These are phyloP conservation scores for Lactarius pseudohatsudake DNA, from an alignment of 768 basidiomycete species.

Conservation along the genomic window DNA sequence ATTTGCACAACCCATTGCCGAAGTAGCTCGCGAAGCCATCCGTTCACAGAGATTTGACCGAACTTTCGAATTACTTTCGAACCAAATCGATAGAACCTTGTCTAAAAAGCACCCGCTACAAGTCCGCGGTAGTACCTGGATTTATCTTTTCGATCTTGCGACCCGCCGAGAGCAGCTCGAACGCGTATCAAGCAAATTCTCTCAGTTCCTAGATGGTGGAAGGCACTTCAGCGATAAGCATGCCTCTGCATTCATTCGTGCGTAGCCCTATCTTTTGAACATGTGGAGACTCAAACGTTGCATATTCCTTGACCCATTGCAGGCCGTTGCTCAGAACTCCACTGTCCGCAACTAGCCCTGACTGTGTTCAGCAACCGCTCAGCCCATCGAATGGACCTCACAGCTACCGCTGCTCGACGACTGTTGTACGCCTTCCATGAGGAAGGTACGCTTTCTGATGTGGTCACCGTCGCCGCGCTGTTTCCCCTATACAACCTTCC, in stretches of 20 bases:
- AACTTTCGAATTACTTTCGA: conserved; percentile 16
- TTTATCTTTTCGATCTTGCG: conserved; percentile 28
- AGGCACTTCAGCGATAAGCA: conserved; percentile 22
- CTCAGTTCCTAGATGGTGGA: conserved; percentile 20
- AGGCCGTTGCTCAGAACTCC: conserved; percentile 65
- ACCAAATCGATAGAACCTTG: conserved; percentile 4
- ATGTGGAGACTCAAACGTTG: background rate
- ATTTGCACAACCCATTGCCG: background rate
- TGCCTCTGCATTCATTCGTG: conserved; percentile 22
- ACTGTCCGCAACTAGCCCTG: conserved; percentile 55
- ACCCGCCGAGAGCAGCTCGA: conserved; percentile 21
- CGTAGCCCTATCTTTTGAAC: conserved; percentile 2
- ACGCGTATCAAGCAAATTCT: conserved; percentile 20
- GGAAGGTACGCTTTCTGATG: conserved; percentile 46
- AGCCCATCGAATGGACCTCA: conserved; percentile 56
- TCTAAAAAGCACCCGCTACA: conserved; percentile 8
- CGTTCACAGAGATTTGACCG: conserved; percentile 23
- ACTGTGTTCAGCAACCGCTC: conserved; percentile 60
- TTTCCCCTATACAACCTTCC: conserved; percentile 56
- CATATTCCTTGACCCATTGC: background rate
- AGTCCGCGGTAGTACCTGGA: conserved; percentile 26
- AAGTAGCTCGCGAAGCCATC: background rate
- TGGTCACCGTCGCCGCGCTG: conserved; percentile 52
- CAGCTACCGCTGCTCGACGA: conserved; percentile 51
- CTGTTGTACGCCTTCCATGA: conserved; percentile 57